Evolutionary conservation across 2,329 filamentous ascomycete genomes (phyloP).

Genomic region (Trichophyton schoenleinii): DNA sequence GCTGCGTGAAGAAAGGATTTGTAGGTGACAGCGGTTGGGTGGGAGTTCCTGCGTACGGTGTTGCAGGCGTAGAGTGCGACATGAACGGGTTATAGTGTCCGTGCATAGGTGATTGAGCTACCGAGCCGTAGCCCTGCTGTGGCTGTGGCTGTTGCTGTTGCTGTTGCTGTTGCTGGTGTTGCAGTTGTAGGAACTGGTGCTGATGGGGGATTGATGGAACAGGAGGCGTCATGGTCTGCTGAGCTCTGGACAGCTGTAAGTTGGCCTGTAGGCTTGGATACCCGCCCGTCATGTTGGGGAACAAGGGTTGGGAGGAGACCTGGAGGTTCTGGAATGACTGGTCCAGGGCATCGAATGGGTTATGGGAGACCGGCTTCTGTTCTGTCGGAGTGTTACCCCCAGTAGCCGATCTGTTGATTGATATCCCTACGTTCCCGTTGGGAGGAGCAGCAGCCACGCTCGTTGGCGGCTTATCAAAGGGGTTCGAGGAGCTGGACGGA

Average conservation of each 20-base stretch:
- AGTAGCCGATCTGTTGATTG: slow-evolving; percentile 19
- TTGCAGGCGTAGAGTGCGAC: slow-evolving; percentile 18
- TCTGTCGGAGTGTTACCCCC: slow-evolving; percentile 12
- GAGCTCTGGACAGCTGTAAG: slow-evolving; percentile 25
- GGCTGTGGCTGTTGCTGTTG: slow-evolving; percentile 15
- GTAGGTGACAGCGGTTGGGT: slow-evolving; percentile 16
- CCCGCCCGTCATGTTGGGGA: slow-evolving; percentile 63
- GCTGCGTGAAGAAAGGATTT: slow-evolving; percentile 28
- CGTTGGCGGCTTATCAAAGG: slow-evolving; percentile 45
- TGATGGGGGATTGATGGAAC: slow-evolving; percentile 14
- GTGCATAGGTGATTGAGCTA: slow-evolving; percentile 13
- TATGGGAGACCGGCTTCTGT: slow-evolving; percentile 36
- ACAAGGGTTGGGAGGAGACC: slow-evolving; percentile 53
- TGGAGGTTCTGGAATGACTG: slow-evolving; percentile 66
- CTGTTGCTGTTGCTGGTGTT: slow-evolving; percentile 12
- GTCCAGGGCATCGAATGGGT: slow-evolving; percentile 58
- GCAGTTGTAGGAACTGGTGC: not conserved
- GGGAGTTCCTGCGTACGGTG: slow-evolving; percentile 17
- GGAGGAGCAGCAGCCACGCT: slow-evolving; percentile 12
- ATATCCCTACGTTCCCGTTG: slow-evolving; percentile 14
- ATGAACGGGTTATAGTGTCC: slow-evolving; percentile 16
- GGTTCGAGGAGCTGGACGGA: slow-evolving; percentile 43
- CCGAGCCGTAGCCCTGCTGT: slow-evolving; percentile 4
- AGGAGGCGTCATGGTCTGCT: slow-evolving; percentile 35
- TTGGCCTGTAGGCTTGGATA: slow-evolving; percentile 32